These are phyloP conservation scores for Xylaria flabelliformis DNA, from an alignment of 495 filamentous ascomycete genomes.

Conservation along the genomic window DNA sequence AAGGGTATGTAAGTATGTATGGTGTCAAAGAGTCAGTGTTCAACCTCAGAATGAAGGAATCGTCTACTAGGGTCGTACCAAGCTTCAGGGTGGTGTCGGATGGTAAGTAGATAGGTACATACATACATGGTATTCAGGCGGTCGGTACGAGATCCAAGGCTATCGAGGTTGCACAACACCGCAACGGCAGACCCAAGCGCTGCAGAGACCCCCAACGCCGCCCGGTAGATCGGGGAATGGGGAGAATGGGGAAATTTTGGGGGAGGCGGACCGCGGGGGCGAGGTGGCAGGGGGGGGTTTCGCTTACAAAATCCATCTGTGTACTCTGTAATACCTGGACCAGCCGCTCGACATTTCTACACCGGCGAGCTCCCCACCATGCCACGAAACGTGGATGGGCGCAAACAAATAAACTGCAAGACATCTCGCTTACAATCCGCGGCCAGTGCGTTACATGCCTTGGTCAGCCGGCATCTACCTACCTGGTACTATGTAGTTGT, in stretches of 20 bases:
- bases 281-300: not conserved
- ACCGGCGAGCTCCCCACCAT: not conserved
- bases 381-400: not conserved
- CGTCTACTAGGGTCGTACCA: not conserved
- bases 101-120: not conserved
- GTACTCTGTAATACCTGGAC: not conserved
- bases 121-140: not conserved
- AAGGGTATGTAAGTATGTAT: not conserved
- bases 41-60: not conserved
- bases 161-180: slow-evolving; percentile 18
- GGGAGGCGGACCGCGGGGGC: slow-evolving; percentile 9
- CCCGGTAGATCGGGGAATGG: slow-evolving; percentile 25
- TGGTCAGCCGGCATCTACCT: not conserved
- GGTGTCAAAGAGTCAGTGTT: not conserved
- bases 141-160: slow-evolving; percentile 10
- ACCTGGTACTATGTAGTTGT: too few relatives aligned
- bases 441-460: not conserved
- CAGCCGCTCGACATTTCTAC: not conserved
- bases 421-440: not conserved
- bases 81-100: not conserved
- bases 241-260: slow-evolving; percentile 11
- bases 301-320: not conserved
- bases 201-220: slow-evolving; percentile 16
- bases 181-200: slow-evolving; percentile 19
- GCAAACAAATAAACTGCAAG: not conserved